Percentiles rank a stretch among this genome's conserved stretches.
These are phyloP conservation scores for Rhizophagus clarus DNA, from an alignment of 192 early-diverging fungal genomes.

Conservation along the genomic window DNA sequence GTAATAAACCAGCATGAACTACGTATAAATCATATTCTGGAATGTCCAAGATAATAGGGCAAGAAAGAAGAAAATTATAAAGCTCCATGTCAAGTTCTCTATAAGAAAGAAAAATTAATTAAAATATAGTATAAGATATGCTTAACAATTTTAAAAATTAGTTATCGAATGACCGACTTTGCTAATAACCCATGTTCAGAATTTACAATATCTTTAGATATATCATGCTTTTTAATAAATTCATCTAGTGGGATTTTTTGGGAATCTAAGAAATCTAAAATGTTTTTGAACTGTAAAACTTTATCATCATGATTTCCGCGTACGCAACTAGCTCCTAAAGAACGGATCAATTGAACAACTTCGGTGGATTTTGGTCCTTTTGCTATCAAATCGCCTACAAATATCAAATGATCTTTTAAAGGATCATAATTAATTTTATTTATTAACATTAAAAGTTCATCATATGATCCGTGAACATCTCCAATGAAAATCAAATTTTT, in stretches of 20 bases:
- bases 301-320: slow-evolving; percentile 79
- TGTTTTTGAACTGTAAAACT: slow-evolving; percentile 60
- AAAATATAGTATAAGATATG: neutral
- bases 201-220: slow-evolving; percentile 38
- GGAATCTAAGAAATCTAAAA: slow-evolving; percentile 43
- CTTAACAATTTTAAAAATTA: neutral
- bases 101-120: neutral
- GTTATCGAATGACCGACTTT: slow-evolving; percentile 29
- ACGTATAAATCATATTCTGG: slow-evolving; percentile 53
- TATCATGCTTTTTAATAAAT: neutral
- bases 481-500: slow-evolving; percentile 60
- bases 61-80: slow-evolving; percentile 37
- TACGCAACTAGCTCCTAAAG: slow-evolving; percentile 54
- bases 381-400: slow-evolving; percentile 68
- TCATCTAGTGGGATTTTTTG: slow-evolving; percentile 6
- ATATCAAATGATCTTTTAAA: slow-evolving; percentile 55
- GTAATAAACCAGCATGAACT: slow-evolving; percentile 72
- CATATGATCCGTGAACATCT: slow-evolving; percentile 66
- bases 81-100: slow-evolving; percentile 25
- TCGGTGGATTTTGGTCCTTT: slow-evolving; percentile 64
- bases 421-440: slow-evolving; percentile 42
- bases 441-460: slow-evolving; percentile 59
- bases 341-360: slow-evolving; percentile 54
- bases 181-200: slow-evolving; percentile 40
- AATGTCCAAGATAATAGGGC: slow-evolving; percentile 42